A percentile compares a stretch with the other conserved stretches of the same genome.
These are phyloP conservation scores for Magnusiomyces sp. DNA, from an alignment of 1,139 yeast species.

Conservation along the genomic window DNA sequence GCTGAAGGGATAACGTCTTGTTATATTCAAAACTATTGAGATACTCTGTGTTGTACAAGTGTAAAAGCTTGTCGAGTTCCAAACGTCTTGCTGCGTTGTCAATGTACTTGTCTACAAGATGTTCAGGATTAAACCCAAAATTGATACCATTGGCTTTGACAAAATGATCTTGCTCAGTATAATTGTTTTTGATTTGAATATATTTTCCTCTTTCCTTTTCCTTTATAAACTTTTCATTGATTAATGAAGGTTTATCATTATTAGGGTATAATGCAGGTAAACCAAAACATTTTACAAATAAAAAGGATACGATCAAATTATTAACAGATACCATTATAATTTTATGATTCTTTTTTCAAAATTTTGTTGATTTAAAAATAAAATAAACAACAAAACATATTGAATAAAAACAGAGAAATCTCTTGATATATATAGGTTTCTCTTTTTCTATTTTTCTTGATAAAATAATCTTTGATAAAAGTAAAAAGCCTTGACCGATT, in stretches of 20 bases:
- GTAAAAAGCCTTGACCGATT: slow-evolving; percentile 20
- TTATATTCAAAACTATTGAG: too few relatives aligned
- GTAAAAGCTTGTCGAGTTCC: too few relatives aligned
- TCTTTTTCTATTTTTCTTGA: not conserved
- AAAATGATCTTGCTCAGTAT: too few relatives aligned
- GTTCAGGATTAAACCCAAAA: too few relatives aligned
- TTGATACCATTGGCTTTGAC: too few relatives aligned
- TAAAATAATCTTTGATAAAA: too few relatives aligned
- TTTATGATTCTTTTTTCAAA: slow-evolving; percentile 14
- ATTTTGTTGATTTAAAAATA: not conserved
- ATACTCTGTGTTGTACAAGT: too few relatives aligned
- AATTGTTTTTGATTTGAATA: too few relatives aligned
- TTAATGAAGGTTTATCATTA: not conserved
- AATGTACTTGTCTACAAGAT: too few relatives aligned
- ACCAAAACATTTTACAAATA: not conserved
- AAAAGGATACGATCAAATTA: not conserved
- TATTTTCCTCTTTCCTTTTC: not conserved
- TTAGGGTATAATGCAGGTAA: not conserved
- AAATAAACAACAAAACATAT: not conserved
- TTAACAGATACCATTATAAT: slow-evolving; percentile 20
- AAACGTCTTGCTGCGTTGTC: too few relatives aligned
- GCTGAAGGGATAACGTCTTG: too few relatives aligned
- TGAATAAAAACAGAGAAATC: not conserved
- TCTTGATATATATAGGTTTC: not conserved
- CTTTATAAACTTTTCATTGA: slow-evolving; percentile 2